A percentile compares a stretch with the other conserved stretches of the same genome.
Conservation (phyloP, 2,329 filamentous ascomycete genomes). For the Diaporthe longicolla region DNA sequence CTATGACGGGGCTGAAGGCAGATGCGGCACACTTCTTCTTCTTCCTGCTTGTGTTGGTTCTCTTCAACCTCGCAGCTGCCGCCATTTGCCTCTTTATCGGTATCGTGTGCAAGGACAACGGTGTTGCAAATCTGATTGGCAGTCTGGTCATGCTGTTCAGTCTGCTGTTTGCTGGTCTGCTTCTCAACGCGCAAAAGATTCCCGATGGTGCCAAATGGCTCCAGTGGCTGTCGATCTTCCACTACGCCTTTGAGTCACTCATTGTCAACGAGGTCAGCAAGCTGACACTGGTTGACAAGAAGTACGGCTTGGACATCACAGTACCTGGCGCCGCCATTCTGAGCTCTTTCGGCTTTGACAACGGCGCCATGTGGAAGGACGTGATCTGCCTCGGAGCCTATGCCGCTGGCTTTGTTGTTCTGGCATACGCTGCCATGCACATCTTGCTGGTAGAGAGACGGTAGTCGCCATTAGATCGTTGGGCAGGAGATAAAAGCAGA, state of each 20-base stretch:
- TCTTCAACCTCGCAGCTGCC: conserved; percentile 96
- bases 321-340: conserved; percentile 95
- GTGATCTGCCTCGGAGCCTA: conserved; percentile 86
- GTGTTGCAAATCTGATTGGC: conserved; percentile 93
- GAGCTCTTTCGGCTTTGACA: conserved; percentile 95
- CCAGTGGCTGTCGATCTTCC: conserved; percentile 95
- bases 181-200: conserved; percentile 95
- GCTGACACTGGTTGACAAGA: conserved; percentile 90
- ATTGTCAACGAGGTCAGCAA: conserved; percentile 98
- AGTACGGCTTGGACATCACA: conserved; percentile 96
- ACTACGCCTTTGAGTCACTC: conserved; percentile 95
- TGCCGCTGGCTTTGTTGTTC: conserved; percentile 83
- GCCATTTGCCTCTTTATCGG: conserved; percentile 96
- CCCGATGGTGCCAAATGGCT: conserved; percentile 89
- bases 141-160: conserved; percentile 98
- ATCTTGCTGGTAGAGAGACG: conserved; percentile 91
- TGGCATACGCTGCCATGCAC: conserved; percentile 95
- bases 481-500: background rate
- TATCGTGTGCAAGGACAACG: conserved; percentile 91
- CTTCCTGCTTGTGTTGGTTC: conserved; percentile 90
- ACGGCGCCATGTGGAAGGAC: conserved; percentile 87
- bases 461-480: conserved; percentile 55
- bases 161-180: conserved; percentile 90
- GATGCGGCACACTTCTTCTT: conserved; percentile 88
- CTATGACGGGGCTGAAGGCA: conserved; percentile 94